phyloP scores from a whole-genome alignment of 1,284 basidiomycete species.

The Taiwanofungus camphoratus region DNA sequence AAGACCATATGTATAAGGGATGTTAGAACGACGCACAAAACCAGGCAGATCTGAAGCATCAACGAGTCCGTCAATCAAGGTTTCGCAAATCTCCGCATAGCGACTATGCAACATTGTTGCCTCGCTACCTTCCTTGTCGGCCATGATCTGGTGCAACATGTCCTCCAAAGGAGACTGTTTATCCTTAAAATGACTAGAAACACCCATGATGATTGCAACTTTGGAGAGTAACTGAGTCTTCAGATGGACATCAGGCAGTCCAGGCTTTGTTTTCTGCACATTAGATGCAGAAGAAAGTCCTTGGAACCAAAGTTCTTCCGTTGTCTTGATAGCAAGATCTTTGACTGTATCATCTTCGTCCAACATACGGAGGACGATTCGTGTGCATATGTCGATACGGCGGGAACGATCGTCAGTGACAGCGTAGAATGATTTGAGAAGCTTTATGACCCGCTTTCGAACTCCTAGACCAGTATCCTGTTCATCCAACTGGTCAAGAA shows the following conservation, averaged over 20 bases:
- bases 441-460: slow-evolving; percentile 91
- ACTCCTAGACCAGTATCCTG: slow-evolving; percentile 92
- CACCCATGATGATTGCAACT: slow-evolving; percentile 79
- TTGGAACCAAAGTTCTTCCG: slow-evolving; percentile 89
- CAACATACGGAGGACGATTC: slow-evolving; percentile 77
- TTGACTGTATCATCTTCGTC: slow-evolving; percentile 94
- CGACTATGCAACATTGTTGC: slow-evolving; percentile 48
- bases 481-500: neutral
- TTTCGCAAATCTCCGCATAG: slow-evolving; percentile 76
- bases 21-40: slow-evolving; percentile 56
- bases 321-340: slow-evolving; percentile 82
- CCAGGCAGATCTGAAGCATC: slow-evolving; percentile 76
- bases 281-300: slow-evolving; percentile 25
- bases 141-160: slow-evolving; percentile 75
- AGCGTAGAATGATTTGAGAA: slow-evolving; percentile 79
- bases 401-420: slow-evolving; percentile 55
- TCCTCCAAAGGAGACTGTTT: slow-evolving; percentile 81
- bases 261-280: slow-evolving; percentile 25
- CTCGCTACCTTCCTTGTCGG: slow-evolving; percentile 50
- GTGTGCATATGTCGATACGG: slow-evolving; percentile 76
- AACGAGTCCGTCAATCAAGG: slow-evolving; percentile 80
- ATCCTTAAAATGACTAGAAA: slow-evolving; percentile 78
- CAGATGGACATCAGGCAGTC: slow-evolving; percentile 30
- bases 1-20: slow-evolving; percentile 7
- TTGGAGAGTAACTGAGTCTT: slow-evolving; percentile 52